A percentile compares a stretch with the other conserved stretches of the same genome.
phyloP scores from a whole-genome alignment of 1,284 basidiomycete species.

The Ustilago cynodontis region DNA sequence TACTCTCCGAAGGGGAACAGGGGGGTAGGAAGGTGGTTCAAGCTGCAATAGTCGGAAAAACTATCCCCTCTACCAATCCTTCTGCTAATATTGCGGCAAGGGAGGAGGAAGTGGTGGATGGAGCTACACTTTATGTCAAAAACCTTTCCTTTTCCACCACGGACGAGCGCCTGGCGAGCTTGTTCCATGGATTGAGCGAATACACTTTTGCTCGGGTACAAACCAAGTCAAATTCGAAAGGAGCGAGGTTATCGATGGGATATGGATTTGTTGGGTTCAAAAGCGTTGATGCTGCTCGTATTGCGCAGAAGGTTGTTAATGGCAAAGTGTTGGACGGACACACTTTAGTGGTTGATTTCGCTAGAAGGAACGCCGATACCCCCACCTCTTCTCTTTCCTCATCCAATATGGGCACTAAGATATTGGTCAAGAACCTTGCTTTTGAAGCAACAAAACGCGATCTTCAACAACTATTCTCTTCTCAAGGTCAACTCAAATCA shows the following conservation, averaged over 20 bases:
- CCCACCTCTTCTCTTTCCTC: constrained; percentile 54
- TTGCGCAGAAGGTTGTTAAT: constrained; percentile 83
- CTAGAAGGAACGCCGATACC: constrained; percentile 83
- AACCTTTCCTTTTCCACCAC: constrained; percentile 93
- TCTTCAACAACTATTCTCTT: constrained; percentile 79
- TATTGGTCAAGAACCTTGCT: constrained; percentile 96
- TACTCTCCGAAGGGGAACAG: constrained; percentile 68
- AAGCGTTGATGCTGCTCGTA: constrained; percentile 79
- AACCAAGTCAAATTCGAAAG: constrained; percentile 83
- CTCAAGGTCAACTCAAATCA: constrained; percentile 81
- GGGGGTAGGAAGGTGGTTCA: constrained; percentile 47
- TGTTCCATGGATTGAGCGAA: constrained; percentile 82
- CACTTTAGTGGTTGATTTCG: constrained; percentile 84
- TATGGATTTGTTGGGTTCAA: constrained; percentile 96
- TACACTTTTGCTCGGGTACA: constrained; percentile 91
- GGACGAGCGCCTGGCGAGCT: constrained; percentile 77
- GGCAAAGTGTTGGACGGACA: constrained; percentile 90
- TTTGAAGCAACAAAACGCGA: constrained; percentile 97
- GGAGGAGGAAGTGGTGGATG: constrained; percentile 74
- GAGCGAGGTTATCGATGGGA: constrained; percentile 81
- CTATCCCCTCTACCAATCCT: constrained; percentile 28
- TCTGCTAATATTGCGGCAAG: constrained; percentile 4
- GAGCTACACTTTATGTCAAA: constrained; percentile 92
- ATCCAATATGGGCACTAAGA: constrained; percentile 72
- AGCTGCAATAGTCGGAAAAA: constrained; percentile 50